Percentiles rank a stretch among this genome's conserved stretches.
phyloP scores from a whole-genome alignment of 75 land plant species.

The Cunninghamia lanceolata region DNA sequence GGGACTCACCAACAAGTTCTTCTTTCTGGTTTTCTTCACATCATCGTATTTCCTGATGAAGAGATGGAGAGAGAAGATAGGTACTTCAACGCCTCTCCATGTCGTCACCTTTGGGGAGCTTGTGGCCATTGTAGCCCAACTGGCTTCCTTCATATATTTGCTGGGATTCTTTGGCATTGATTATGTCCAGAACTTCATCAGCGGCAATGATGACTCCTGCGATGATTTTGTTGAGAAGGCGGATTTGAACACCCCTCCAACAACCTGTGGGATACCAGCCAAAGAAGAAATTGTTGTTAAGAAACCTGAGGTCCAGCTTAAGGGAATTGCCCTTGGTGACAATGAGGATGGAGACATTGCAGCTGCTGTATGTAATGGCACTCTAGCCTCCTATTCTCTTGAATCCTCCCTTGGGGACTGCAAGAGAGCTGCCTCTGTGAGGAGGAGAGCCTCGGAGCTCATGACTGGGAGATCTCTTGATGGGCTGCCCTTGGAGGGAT shows the following conservation, averaged over 20 bases:
- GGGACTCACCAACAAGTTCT: conserved; percentile 61
- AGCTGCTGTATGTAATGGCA: conserved; percentile 40
- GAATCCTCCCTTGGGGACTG: conserved; percentile 69
- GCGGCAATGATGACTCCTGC: conserved; percentile 6
- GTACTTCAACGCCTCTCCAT: conserved; percentile 66
- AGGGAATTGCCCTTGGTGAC: conserved; percentile 4
- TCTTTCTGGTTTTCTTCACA: conserved; percentile 58
- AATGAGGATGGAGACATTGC: conserved; percentile 57
- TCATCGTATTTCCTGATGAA: conserved; percentile 57
- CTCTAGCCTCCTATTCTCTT: conserved; percentile 50
- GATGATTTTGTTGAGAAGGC: not conserved
- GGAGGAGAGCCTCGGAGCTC: conserved; percentile 51
- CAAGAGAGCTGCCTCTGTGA: conserved; percentile 50
- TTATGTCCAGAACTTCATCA: conserved; percentile 54
- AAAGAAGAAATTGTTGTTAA: conserved; percentile 4
- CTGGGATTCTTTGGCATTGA: conserved; percentile 83
- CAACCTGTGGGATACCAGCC: not conserved
- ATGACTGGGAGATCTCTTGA: conserved; percentile 47
- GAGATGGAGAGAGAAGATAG: conserved; percentile 87
- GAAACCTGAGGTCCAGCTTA: conserved; percentile 13
- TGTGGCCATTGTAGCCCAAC: conserved; percentile 45
- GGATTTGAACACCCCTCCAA: not conserved
- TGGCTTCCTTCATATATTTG: conserved; percentile 77
- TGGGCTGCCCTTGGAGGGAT: conserved; percentile 68
- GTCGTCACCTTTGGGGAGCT: conserved; percentile 57